These are phyloP conservation scores for Coemansia sp. DNA, from an alignment of 192 early-diverging fungal species.

Conservation along the genomic window DNA sequence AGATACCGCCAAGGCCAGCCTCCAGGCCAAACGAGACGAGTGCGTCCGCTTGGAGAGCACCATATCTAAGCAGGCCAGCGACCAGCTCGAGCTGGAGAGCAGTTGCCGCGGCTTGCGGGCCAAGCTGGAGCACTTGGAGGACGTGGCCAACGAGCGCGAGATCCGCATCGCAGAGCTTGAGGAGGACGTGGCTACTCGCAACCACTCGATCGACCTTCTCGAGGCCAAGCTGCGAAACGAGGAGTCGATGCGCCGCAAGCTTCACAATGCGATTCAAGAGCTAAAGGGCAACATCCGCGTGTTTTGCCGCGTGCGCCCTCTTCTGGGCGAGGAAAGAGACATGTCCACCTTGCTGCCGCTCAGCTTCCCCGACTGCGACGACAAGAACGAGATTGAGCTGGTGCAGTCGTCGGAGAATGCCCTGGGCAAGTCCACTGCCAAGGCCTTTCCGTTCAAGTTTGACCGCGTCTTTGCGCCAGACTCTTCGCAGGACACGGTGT, in stretches of 20 bases:
- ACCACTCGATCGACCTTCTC: slow-evolving; percentile 52
- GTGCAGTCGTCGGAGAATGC: slow-evolving; percentile 59
- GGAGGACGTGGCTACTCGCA: slow-evolving; percentile 40
- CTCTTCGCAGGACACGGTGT: slow-evolving; percentile 76
- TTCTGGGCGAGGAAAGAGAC: slow-evolving; percentile 44
- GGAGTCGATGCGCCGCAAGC: slow-evolving; percentile 75
- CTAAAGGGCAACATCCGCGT: slow-evolving; percentile 97
- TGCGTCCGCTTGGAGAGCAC: slow-evolving; percentile 37
- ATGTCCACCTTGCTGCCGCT: slow-evolving; percentile 40
- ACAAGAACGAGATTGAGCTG: slow-evolving; percentile 78
- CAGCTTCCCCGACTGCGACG: slow-evolving; percentile 58
- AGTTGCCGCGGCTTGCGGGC: slow-evolving; percentile 34
- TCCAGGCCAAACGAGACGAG: slow-evolving; percentile 37
- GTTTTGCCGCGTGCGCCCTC: slow-evolving; percentile 92
- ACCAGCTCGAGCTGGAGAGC: slow-evolving; percentile 49
- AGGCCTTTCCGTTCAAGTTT: slow-evolving; percentile 79
- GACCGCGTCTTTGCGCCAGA: slow-evolving; percentile 80
- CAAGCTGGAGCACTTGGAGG: slow-evolving; percentile 45
- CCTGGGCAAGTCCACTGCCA: slow-evolving; percentile 60
- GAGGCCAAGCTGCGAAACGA: slow-evolving; percentile 70
- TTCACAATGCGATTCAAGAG: slow-evolving; percentile 95
- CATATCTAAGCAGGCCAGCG: slow-evolving; percentile 44
- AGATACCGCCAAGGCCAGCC: slow-evolving; percentile 24
- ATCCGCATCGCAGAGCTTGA: slow-evolving; percentile 56
- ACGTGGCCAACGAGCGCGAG: slow-evolving; percentile 46